These are phyloP conservation scores for Tricholoma furcatifolium DNA, from an alignment of 768 basidiomycete genomes.

Conservation along the genomic window DNA sequence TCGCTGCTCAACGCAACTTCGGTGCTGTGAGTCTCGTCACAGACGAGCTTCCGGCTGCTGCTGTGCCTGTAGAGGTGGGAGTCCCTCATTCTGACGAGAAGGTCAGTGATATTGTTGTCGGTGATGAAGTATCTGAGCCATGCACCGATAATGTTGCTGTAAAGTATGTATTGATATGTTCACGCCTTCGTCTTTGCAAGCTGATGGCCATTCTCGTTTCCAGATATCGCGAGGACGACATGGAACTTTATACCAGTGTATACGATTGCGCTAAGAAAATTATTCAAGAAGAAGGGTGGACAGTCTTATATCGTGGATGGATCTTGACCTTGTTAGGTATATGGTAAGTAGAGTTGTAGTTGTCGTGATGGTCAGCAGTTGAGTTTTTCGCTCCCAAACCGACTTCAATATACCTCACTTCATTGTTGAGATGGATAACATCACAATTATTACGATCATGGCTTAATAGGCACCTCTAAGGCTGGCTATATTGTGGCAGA, in stretches of 20 bases:
- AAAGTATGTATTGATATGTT: conserved; percentile 6
- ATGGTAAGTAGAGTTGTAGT: not conserved
- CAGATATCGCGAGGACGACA: conserved; percentile 25
- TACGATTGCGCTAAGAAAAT: conserved; percentile 30
- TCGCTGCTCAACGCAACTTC: conserved; percentile 21
- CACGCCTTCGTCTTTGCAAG: not conserved
- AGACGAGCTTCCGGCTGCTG: not conserved
- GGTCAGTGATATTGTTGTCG: not conserved
- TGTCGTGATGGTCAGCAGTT: no score
- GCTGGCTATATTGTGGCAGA: no score
- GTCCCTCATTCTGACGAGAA: not conserved
- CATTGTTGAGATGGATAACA: not conserved
- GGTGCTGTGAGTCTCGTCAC: not conserved
- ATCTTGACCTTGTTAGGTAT: conserved; percentile 26
- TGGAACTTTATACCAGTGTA: conserved; percentile 26
- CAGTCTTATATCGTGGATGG: conserved; percentile 33
- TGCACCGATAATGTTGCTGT: conserved; percentile 4
- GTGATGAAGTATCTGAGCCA: not conserved
- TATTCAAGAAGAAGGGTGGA: conserved; percentile 34
- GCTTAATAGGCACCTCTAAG: not conserved
- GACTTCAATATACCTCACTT: not conserved
- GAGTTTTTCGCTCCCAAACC: no score
- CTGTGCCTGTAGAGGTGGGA: not conserved
- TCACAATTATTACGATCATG: not conserved
- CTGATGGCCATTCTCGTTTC: not conserved